Percentiles rank a stretch among this genome's conserved stretches.
Evolutionary conservation across 2,329 filamentous ascomycete species (phyloP).

Genomic region (Trichophyton rubrum): DNA sequence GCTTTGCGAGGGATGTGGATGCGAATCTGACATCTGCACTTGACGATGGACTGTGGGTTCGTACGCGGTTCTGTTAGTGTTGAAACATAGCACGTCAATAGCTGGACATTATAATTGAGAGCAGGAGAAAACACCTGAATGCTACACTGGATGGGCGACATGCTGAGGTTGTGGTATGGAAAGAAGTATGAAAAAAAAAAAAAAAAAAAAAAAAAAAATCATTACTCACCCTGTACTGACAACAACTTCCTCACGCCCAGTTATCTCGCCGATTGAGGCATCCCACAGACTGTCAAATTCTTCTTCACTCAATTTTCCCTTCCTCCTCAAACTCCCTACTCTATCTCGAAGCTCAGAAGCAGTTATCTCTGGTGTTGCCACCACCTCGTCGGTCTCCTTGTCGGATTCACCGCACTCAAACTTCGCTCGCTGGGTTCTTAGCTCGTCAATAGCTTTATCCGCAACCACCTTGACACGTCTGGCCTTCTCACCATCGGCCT

Average conservation of each 20-base stretch:
- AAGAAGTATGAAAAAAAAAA: constrained; percentile 7
- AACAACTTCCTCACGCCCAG: constrained; percentile 48
- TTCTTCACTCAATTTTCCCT: constrained; percentile 60
- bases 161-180: constrained; percentile 8
- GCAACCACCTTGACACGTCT: constrained; percentile 76
- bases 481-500: constrained; percentile 86
- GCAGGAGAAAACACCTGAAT: not conserved
- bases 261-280: constrained; percentile 38
- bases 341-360: constrained; percentile 63
- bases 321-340: constrained; percentile 63
- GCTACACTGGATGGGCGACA: constrained; percentile 12
- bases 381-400: constrained; percentile 47
- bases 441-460: constrained; percentile 72
- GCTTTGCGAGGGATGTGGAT: constrained; percentile 78
- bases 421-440: constrained; percentile 72
- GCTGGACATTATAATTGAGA: constrained; percentile 12
- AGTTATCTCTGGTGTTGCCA: constrained; percentile 52
- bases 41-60: constrained; percentile 53
- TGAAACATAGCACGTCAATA: constrained; percentile 31
- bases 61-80: constrained; percentile 75
- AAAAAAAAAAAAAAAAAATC: constrained; percentile 2
- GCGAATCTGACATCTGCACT: constrained; percentile 55
- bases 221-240: constrained; percentile 48
- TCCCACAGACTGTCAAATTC: constrained; percentile 78
- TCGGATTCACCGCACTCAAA: constrained; percentile 74